A percentile compares a stretch with the other conserved stretches of the same genome.
phyloP scores from a whole-genome alignment of 495 filamentous ascomycete genomes.

The Podospora comata region DNA sequence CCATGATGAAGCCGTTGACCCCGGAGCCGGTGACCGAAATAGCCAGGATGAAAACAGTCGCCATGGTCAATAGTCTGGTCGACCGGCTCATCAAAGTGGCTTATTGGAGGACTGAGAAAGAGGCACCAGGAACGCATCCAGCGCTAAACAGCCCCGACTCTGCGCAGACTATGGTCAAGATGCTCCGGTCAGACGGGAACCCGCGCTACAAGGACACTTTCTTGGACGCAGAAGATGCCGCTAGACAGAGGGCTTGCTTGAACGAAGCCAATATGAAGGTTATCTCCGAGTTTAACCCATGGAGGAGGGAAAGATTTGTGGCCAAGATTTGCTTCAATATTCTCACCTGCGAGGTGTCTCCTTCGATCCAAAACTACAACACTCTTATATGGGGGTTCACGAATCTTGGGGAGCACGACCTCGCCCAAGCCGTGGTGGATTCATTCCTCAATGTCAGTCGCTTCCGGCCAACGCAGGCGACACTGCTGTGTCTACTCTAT shows the following conservation, averaged over 20 bases:
- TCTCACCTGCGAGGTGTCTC: conserved; percentile 53
- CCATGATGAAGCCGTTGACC: background rate
- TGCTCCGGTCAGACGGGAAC: conserved; percentile 35
- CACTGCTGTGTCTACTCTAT: conserved; percentile 51
- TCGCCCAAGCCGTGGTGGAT: conserved; percentile 54
- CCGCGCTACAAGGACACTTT: conserved; percentile 35
- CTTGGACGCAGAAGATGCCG: conserved; percentile 15
- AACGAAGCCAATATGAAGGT: conserved; percentile 37
- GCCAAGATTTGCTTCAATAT: conserved; percentile 67
- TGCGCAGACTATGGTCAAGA: conserved; percentile 26
- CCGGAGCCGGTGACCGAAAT: conserved; percentile 18
- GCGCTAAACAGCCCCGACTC: conserved; percentile 29
- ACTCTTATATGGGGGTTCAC: conserved; percentile 58
- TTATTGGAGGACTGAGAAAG: conserved; percentile 17
- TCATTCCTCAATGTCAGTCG: conserved; percentile 48
- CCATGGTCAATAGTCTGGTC: conserved; percentile 26
- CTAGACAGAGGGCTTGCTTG: conserved; percentile 26
- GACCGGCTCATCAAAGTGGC: conserved; percentile 27
- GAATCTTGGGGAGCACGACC: conserved; percentile 44
- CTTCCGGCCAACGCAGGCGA: conserved; percentile 52
- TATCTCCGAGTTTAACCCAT: conserved; percentile 29
- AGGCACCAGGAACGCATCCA: conserved; percentile 12
- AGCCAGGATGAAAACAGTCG: conserved; percentile 16
- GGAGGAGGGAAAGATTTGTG: conserved; percentile 32
- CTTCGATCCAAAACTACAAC: conserved; percentile 64